phyloP scores from a whole-genome alignment of 768 basidiomycete genomes.

The Lactarius vividus region DNA sequence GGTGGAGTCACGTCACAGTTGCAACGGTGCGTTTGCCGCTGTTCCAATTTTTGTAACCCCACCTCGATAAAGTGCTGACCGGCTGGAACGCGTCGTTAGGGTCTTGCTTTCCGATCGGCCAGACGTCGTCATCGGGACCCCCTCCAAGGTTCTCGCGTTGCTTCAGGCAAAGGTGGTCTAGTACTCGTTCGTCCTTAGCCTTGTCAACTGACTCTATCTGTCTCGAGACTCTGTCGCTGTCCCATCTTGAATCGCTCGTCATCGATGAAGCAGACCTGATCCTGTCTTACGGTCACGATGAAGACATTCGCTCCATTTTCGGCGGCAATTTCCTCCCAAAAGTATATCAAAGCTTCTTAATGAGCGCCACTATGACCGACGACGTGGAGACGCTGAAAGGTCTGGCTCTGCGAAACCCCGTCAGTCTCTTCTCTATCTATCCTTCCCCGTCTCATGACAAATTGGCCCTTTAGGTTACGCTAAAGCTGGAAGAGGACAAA shows the following conservation, averaged over 20 bases:
- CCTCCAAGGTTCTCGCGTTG: conserved; percentile 63
- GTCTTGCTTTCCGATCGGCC: conserved; percentile 64
- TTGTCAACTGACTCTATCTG: conserved; percentile 5
- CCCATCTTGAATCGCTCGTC: conserved; percentile 76
- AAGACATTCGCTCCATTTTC: conserved; percentile 75
- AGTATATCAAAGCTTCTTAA: conserved; percentile 88
- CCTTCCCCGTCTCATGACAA: not conserved
- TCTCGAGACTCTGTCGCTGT: conserved; percentile 57
- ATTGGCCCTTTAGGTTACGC: conserved; percentile 56
- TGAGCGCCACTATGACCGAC: conserved; percentile 97
- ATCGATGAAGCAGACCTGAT: conserved; percentile 99
- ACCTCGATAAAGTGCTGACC: not conserved
- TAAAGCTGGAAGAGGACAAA: conserved; percentile 85
- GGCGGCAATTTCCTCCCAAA: conserved; percentile 70
- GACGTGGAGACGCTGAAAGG: conserved; percentile 93
- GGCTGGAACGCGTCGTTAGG: conserved; percentile 33
- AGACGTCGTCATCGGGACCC: conserved; percentile 78
- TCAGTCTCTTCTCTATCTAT: conserved; percentile 39
- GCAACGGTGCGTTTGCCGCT: conserved; percentile 53
- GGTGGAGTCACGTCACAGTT: conserved; percentile 67
- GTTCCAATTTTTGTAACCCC: not conserved
- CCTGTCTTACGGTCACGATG: conserved; percentile 93
- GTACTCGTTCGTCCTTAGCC: not conserved
- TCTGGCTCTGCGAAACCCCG: conserved; percentile 81
- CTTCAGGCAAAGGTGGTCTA: conserved; percentile 62